phyloP scores from a whole-genome alignment of 257 asterid genomes.

The Solanum medicagineum region DNA sequence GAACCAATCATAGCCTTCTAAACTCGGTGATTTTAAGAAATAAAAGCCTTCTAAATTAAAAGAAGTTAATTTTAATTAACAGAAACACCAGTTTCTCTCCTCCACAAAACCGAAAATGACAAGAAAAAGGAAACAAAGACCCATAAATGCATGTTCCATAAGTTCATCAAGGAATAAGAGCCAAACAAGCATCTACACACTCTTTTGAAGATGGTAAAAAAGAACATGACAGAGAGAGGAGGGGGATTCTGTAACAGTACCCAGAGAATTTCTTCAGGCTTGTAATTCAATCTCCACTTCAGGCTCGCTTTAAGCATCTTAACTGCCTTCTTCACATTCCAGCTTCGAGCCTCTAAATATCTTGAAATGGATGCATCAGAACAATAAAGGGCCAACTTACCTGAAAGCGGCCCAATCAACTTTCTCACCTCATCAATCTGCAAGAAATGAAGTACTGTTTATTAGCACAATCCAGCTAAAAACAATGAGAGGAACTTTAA shows the following conservation, averaged over 20 bases:
- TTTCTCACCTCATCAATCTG: slow-evolving; percentile 73
- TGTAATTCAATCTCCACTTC: slow-evolving; percentile 71
- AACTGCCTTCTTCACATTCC: slow-evolving; percentile 87
- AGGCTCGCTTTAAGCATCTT: slow-evolving; percentile 80
- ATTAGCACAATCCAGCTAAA: not conserved
- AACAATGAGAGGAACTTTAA: not conserved
- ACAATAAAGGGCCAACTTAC: slow-evolving; percentile 46
- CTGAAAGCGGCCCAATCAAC: slow-evolving; percentile 61
- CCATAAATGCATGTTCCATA: not conserved
- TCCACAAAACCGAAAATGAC: not conserved
- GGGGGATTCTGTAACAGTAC: slow-evolving; percentile 15
- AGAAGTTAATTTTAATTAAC: not conserved
- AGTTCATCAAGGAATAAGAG: not conserved
- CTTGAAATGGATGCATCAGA: slow-evolving; percentile 57
- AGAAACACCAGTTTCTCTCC: not conserved
- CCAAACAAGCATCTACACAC: not conserved
- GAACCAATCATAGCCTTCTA: no score
- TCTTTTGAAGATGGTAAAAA: not conserved
- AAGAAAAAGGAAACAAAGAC: not conserved
- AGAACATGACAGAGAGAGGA: not conserved
- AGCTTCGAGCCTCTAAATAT: slow-evolving; percentile 68
- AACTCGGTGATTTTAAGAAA: no score
- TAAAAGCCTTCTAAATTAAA: not conserved
- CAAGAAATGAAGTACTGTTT: not conserved
- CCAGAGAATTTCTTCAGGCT: slow-evolving; percentile 81